Evolutionary conservation across 2,329 filamentous ascomycete species (phyloP).

Genomic region (Dryadomyces quercus-mongolicae): DNA sequence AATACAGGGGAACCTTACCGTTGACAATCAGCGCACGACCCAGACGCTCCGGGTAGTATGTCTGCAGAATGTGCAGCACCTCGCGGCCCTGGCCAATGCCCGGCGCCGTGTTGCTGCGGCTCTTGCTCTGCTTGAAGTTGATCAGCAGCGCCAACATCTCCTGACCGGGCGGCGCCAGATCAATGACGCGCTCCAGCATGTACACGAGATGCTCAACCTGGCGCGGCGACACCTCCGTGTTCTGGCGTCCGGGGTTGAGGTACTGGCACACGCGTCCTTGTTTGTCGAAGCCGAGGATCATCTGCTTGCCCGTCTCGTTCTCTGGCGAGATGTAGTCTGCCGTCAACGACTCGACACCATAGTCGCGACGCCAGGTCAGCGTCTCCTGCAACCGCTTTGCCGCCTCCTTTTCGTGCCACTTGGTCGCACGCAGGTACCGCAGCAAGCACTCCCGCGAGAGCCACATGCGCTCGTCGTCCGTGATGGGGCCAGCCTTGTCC

Average conservation of each 20-base stretch:
- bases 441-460: slow-evolving; percentile 85
- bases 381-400: slow-evolving; percentile 71
- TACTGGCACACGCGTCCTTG: slow-evolving; percentile 81
- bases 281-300: slow-evolving; percentile 79
- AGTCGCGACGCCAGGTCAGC: slow-evolving; percentile 80
- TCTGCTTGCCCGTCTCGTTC: slow-evolving; percentile 94
- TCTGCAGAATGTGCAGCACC: slow-evolving; percentile 84
- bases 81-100: slow-evolving; percentile 65
- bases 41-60: slow-evolving; percentile 87
- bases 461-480: slow-evolving; percentile 75
- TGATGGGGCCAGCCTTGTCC: slow-evolving; percentile 51
- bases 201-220: slow-evolving; percentile 92
- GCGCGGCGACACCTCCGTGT: slow-evolving; percentile 73
- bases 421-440: slow-evolving; percentile 85
- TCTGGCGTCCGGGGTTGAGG: slow-evolving; percentile 79
- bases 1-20: too few species aligned
- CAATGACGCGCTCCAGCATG: slow-evolving; percentile 85
- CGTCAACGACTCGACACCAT: slow-evolving; percentile 67
- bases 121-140: slow-evolving; percentile 76
- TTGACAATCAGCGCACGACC: slow-evolving; percentile 85
- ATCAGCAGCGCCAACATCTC: slow-evolving; percentile 81
- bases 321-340: slow-evolving; percentile 83
- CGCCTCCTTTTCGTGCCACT: slow-evolving; percentile 70
- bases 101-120: slow-evolving; percentile 60
- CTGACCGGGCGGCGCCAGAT: slow-evolving; percentile 75